Evolutionary conservation across 108 stramenopile species (phyloP).

Genomic region (Aureococcus anophagefferens): DNA sequence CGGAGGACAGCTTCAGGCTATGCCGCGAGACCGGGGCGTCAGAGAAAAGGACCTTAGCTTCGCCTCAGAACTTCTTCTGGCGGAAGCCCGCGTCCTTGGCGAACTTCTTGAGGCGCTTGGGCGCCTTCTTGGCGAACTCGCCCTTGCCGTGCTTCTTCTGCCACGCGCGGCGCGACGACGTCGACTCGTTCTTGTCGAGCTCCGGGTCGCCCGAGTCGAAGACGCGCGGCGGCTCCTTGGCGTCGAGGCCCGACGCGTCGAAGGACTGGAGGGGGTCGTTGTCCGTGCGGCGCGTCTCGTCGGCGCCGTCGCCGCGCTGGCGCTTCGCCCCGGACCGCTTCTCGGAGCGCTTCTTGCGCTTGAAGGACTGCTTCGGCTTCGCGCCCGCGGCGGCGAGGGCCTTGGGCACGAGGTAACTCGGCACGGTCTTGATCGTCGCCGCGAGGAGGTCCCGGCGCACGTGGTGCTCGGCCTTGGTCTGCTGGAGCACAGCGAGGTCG

Average conservation of each 20-base stretch:
- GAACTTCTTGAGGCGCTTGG: background rate
- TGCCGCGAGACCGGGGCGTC: no score
- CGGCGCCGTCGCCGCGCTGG: conserved; percentile 16
- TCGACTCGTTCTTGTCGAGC: conserved; percentile 32
- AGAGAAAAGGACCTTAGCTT: no score
- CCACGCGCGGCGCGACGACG: conserved; percentile 77
- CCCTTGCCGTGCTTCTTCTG: conserved; percentile 84
- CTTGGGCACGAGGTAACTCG: conserved; percentile 81
- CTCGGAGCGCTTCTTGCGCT: conserved; percentile 59
- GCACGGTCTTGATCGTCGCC: conserved; percentile 61
- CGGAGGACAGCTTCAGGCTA: no score
- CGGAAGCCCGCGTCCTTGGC: no score
- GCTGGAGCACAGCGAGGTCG: background rate
- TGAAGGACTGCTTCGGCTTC: background rate
- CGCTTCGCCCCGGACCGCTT: conserved; percentile 45
- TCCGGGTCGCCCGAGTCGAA: conserved; percentile 50
- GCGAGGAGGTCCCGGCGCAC: background rate
- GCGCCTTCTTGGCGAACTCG: conserved; percentile 40
- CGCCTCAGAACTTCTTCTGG: no score
- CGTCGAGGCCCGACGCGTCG: conserved; percentile 55
- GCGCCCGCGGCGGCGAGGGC: conserved; percentile 76
- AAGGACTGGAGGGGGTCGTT: conserved; percentile 85
- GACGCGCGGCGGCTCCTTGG: conserved; percentile 30
- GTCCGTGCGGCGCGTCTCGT: conserved; percentile 47
- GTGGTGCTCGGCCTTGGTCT: background rate